Percentiles rank a stretch among this genome's conserved stretches.
phyloP scores from a whole-genome alignment of 345 rosid genomes.

The Kernera saxatilis region DNA sequence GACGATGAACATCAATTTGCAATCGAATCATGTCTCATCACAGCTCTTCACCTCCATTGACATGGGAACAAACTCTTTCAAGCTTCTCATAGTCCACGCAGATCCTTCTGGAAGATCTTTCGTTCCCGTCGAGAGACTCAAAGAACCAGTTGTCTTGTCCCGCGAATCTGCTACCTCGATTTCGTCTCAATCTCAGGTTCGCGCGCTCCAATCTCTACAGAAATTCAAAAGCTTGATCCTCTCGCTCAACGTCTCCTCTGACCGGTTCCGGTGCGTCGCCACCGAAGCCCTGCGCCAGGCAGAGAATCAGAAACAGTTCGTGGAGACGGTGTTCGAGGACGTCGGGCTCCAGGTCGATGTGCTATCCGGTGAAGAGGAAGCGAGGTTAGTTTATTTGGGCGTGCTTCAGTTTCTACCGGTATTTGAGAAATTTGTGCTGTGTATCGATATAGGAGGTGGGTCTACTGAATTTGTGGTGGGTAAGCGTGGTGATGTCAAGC shows the following conservation, averaged over 20 bases:
- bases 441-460: conserved; percentile 70
- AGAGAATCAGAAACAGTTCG: conserved; percentile 34
- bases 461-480: conserved; percentile 69
- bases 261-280: conserved; percentile 51
- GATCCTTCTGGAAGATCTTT: conserved; percentile 46
- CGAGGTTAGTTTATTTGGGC: conserved; percentile 49
- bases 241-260: conserved; percentile 26
- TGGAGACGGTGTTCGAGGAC: conserved; percentile 29
- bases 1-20: conserved; percentile 27
- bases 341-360: conserved; percentile 43
- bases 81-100: conserved; percentile 54
- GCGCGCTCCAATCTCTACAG: conserved; percentile 41
- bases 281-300: conserved; percentile 62
- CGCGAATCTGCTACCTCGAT: conserved; percentile 43
- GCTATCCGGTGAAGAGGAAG: conserved; percentile 63
- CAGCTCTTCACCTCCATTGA: conserved; percentile 58
- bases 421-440: conserved; percentile 42
- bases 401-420: conserved; percentile 60
- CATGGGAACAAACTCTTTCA: conserved; percentile 71
- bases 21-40: background rate
- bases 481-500: conserved; percentile 40
- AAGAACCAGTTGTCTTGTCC: conserved; percentile 44
- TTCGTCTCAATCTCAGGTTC: conserved; percentile 37
- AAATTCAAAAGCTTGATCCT: conserved; percentile 36
- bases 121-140: conserved; percentile 38